Conservation (phyloP, 2,329 filamentous ascomycete genomes). For the Sporothrix phasma region DNA sequence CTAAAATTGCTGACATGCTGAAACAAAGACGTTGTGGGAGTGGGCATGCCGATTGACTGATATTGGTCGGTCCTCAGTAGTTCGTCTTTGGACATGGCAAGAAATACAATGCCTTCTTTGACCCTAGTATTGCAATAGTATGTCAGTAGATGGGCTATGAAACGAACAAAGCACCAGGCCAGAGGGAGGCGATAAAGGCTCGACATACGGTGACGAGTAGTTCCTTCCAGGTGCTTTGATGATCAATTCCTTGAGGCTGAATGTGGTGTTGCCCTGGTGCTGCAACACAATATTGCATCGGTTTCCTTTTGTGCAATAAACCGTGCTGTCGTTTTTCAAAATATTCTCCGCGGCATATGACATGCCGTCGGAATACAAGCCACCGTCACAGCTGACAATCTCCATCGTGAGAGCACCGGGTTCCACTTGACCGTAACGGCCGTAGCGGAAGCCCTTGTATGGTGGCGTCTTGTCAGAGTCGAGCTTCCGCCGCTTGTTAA, state of each 20-base stretch:
- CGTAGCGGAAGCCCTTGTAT: slow-evolving; percentile 62
- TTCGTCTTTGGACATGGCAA: slow-evolving; percentile 76
- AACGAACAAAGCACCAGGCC: neutral
- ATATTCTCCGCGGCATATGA: slow-evolving; percentile 69
- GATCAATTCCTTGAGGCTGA: slow-evolving; percentile 73
- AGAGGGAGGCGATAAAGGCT: neutral
- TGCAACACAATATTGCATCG: slow-evolving; percentile 78
- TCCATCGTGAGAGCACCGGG: slow-evolving; percentile 76
- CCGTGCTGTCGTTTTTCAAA: slow-evolving; percentile 67
- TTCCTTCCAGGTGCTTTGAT: slow-evolving; percentile 76
- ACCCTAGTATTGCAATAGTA: slow-evolving; percentile 41
- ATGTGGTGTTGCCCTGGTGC: slow-evolving; percentile 71
- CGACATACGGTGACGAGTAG: slow-evolving; percentile 75
- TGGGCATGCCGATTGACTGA: slow-evolving; percentile 29
- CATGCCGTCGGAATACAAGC: slow-evolving; percentile 52
- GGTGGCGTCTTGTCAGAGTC: slow-evolving; percentile 47
- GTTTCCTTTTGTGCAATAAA: slow-evolving; percentile 85
- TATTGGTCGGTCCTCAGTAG: slow-evolving; percentile 64
- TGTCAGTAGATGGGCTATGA: neutral
- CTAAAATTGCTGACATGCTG: neutral
- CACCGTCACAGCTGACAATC: slow-evolving; percentile 81
- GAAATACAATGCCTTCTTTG: slow-evolving; percentile 84
- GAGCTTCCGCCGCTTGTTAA: slow-evolving; percentile 59
- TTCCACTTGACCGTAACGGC: slow-evolving; percentile 78
- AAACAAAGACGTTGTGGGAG: neutral